Evolutionary conservation across 2,329 filamentous ascomycete species (phyloP).

Genomic region (Alternaria novae-zelandiae): DNA sequence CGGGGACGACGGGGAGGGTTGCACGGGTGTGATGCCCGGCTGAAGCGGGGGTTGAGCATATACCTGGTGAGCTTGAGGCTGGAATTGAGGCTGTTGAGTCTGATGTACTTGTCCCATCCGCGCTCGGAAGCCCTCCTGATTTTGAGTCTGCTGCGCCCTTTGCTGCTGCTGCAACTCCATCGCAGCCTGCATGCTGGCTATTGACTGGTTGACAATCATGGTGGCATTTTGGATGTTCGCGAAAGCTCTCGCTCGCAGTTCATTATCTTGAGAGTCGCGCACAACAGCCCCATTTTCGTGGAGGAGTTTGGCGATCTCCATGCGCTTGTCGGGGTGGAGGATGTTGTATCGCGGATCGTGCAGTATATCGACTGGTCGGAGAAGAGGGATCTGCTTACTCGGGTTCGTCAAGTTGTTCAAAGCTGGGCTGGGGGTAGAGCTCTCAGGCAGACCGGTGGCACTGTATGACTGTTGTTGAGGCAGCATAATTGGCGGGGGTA

Average conservation of each 20-base stretch:
- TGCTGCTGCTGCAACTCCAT: background rate
- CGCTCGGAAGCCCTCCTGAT: background rate
- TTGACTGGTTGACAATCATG: background rate
- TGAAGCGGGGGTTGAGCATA: background rate
- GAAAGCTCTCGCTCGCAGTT: background rate
- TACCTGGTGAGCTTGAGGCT: background rate
- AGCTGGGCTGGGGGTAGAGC: background rate
- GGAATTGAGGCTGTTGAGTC: background rate
- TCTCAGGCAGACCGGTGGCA: background rate
- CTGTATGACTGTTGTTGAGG: background rate
- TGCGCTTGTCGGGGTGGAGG: background rate
- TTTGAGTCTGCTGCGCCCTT: background rate
- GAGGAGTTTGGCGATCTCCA: background rate
- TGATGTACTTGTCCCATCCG: background rate
- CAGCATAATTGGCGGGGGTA: background rate
- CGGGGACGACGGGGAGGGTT: background rate
- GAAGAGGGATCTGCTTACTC: background rate
- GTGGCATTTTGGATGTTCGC: background rate
- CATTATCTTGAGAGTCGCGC: background rate
- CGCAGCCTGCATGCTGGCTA: background rate
- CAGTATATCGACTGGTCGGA: slow-evolving; percentile 1
- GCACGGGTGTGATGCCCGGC: background rate
- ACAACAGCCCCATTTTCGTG: background rate
- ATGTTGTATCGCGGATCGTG: background rate
- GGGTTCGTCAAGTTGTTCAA: background rate